Base-by-base conservation (phyloP, 2,329 filamentous ascomycete species). In the Alternaria sp. region DNA sequence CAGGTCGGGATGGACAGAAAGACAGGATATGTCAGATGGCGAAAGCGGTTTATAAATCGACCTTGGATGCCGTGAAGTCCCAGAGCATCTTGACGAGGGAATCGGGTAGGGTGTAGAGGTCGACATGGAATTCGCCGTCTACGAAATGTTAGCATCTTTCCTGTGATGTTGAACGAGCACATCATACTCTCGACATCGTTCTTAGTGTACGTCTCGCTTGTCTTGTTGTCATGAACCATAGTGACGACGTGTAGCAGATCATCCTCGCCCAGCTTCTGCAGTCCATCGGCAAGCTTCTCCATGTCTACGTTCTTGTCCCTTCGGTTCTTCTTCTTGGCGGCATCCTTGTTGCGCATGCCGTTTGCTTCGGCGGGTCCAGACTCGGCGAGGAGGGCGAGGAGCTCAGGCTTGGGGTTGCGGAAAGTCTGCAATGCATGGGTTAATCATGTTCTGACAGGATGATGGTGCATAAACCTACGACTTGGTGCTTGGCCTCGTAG, bases 81-180 rank as follows among this genome's bases (percentile, higher is more conserved):
- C 94, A 98, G 60, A 99, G 88, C 87, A 92, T 93, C 79, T 95
- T 96, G 75, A 95, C 90, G 36, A 98, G 84, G 28, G 82, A 80
- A 66, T 98, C 95, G 1, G 95, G 93, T 65, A 99, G 87, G n/a
- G 95, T 98, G 81, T 97, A 98, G 58, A 99, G 85, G 74, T 99
- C 95, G 69, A 99, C 94, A 61, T 97, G 95, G 81, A 99, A 99
- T 80, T 99, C 95, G 73, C 95, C 95, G 73, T 93, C 93, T 91
- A 41, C 40, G 14, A 72, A 49, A 46, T 49, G 70, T 73, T 58
- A 76, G 67, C 46, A 55, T 24, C 11, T 29, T 17, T 9, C 4
- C 26, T 2, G 4, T 41, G 3, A 14, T 28, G 21, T 1, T 4
- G 2, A 26, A 4, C 29, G 23, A n/a, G 42, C 6, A 17, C 24